Evolutionary conservation across 164 flowering plant species (phyloP).

Genomic region (Berberis thunbergii): DNA sequence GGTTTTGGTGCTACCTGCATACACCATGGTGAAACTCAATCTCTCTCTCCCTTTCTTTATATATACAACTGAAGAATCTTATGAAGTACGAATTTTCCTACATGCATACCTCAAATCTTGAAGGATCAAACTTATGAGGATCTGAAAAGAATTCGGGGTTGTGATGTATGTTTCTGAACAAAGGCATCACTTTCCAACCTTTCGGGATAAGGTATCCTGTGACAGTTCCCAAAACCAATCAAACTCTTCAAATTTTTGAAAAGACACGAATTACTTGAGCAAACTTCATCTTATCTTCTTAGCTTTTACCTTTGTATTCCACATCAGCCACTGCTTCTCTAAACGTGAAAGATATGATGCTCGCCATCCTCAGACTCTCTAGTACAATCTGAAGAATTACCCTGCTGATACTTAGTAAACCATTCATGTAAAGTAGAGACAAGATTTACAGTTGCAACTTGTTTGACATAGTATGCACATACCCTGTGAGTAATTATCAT

Average conservation of each 20-base stretch:
- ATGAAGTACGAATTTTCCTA: too few relatives aligned
- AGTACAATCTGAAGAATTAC: constrained; percentile 40
- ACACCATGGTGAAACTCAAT: background rate
- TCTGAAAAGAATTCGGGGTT: constrained; percentile 55
- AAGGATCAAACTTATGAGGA: constrained; percentile 73
- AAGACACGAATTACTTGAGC: too few relatives aligned
- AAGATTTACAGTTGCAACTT: too few relatives aligned
- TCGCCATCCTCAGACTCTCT: constrained; percentile 83
- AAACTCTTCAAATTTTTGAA: too few relatives aligned
- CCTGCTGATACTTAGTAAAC: too few relatives aligned
- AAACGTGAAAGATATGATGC: constrained; percentile 82
- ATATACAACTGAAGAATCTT: too few relatives aligned
- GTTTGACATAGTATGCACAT: background rate
- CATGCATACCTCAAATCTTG: constrained; percentile 70
- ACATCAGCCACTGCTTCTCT: constrained; percentile 93
- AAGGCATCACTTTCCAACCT: too few relatives aligned
- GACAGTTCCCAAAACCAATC: background rate
- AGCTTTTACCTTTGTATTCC: constrained; percentile 60
- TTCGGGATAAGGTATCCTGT: too few relatives aligned
- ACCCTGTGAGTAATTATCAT: constrained; percentile 73
- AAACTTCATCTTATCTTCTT: too few relatives aligned
- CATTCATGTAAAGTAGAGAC: too few relatives aligned
- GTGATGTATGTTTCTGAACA: constrained; percentile 55
- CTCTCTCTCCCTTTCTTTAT: too few relatives aligned
- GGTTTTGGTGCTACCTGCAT: constrained; percentile 54